These are phyloP conservation scores for Sporisorium exsertum DNA, from an alignment of 1,284 basidiomycete species.

Conservation along the genomic window DNA sequence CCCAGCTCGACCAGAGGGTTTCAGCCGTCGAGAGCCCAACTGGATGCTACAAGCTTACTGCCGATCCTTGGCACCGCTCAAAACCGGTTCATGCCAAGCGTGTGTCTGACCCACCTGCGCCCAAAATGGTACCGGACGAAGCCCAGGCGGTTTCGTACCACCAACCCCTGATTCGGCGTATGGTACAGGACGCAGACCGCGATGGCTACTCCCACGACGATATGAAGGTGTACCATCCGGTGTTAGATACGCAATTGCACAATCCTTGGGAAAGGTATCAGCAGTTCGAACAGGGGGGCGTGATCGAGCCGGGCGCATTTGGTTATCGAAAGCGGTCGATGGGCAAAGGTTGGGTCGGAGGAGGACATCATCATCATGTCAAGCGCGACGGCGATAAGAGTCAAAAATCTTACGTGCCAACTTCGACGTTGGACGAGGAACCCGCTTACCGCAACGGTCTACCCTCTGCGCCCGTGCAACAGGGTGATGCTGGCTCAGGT, in stretches of 20 bases:
- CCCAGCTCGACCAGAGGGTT: background rate
- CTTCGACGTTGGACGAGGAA: background rate
- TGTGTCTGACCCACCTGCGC: too few relatives aligned
- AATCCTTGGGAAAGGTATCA: slow-evolving; percentile 28
- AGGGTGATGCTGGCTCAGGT: background rate
- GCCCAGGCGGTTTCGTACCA: too few relatives aligned
- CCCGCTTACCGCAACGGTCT: slow-evolving; percentile 14
- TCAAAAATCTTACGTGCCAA: background rate
- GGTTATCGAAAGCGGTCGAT: slow-evolving; percentile 16
- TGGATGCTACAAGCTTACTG: slow-evolving; percentile 1
- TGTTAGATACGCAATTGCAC: slow-evolving; percentile 17
- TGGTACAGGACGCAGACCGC: background rate
- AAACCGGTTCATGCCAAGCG: too few relatives aligned
- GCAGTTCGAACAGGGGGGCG: background rate
- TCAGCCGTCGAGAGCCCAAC: slow-evolving; percentile 14
- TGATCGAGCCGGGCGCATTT: background rate
- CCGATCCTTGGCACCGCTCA: background rate
- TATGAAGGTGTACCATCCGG: slow-evolving; percentile 25
- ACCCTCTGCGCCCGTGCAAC: slow-evolving; percentile 7
- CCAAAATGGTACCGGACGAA: too few relatives aligned
- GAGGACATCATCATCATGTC: slow-evolving; percentile 3
- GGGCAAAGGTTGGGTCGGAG: background rate
- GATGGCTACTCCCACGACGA: slow-evolving; percentile 16
- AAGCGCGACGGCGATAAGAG: background rate
- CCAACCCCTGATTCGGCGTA: too few relatives aligned